Conservation (phyloP, 352 stramenopile species). For the Pythium sukuiense region DNA sequence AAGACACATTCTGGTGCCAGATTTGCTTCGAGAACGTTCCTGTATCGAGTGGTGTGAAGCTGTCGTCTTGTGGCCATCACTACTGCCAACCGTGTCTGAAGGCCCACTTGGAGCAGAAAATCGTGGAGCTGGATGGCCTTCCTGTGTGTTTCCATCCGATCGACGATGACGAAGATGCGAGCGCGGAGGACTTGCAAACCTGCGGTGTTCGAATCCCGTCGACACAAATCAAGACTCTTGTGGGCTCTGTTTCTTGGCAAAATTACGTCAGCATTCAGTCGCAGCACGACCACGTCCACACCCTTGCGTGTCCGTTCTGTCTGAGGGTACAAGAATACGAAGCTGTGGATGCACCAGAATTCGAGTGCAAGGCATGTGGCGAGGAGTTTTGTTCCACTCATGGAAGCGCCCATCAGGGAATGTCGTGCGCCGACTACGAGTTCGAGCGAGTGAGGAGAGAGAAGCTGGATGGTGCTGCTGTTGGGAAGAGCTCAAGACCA, state of each 20-base stretch:
- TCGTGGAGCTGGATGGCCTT: constrained; percentile 60
- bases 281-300: constrained; percentile 66
- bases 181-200: constrained; percentile 6
- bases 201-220: constrained; percentile 41
- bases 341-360: constrained; percentile 46
- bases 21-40: constrained; percentile 71
- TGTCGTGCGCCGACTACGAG: constrained; percentile 78
- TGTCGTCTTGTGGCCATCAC: constrained; percentile 48
- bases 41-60: constrained; percentile 31
- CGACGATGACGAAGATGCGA: constrained; percentile 6
- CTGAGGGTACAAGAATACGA: constrained; percentile 52
- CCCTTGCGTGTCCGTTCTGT: constrained; percentile 59
- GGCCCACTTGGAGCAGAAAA: constrained; percentile 61
- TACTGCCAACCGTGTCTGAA: constrained; percentile 61
- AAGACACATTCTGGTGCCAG: constrained; percentile 70
- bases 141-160: constrained; percentile 55
- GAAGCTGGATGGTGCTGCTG: constrained; percentile 36
- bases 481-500: constrained; percentile 77
- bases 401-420: constrained; percentile 73
- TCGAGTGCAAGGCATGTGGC: constrained; percentile 40
- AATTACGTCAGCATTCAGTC: constrained; percentile 89
- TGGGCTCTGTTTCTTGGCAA: constrained; percentile 47
- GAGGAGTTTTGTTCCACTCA: constrained; percentile 87
- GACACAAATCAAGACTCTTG: constrained; percentile 42
- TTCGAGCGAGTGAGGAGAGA: background rate